phyloP scores from a whole-genome alignment of 169 alveolate genomes.

The Plasmodium gaboni region DNA sequence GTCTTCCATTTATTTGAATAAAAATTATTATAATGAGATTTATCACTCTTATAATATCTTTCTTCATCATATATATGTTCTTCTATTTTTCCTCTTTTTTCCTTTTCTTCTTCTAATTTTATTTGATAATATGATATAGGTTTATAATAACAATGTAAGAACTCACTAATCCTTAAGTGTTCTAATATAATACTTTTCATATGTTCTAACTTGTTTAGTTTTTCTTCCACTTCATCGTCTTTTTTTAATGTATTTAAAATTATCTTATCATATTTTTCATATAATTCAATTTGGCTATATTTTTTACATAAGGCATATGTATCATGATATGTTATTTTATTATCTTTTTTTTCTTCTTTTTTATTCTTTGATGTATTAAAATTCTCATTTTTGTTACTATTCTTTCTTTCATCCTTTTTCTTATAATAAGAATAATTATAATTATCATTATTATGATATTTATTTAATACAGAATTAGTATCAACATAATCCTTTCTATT shows the following conservation, averaged over 20 bases:
- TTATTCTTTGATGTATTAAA: not conserved
- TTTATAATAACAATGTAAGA: slow-evolving; percentile 64
- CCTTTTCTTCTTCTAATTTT: slow-evolving; percentile 43
- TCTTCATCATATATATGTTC: not conserved
- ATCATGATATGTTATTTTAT: not conserved
- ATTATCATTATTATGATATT: too few relatives aligned
- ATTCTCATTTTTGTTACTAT: not conserved
- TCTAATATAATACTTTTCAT: slow-evolving; percentile 45
- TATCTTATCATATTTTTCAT: slow-evolving; percentile 56
- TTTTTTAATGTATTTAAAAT: slow-evolving; percentile 30
- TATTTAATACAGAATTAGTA: too few relatives aligned
- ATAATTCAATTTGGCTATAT: slow-evolving; percentile 36
- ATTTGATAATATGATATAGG: slow-evolving; percentile 73
- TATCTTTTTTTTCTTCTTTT: not conserved
- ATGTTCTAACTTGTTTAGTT: slow-evolving; percentile 23
- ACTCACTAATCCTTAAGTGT: slow-evolving; percentile 41
- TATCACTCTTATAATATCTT: not conserved
- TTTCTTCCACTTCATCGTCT: not conserved
- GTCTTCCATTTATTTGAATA: not conserved
- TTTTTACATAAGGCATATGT: not conserved
- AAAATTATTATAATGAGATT: not conserved
- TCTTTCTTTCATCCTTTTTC: not conserved
- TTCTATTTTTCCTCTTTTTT: not conserved
- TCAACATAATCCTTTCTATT: too few relatives aligned
- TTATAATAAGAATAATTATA: not conserved